Base-by-base conservation (phyloP, 2,329 filamentous ascomycete genomes). In the Hymenoscyphus salicellus region DNA sequence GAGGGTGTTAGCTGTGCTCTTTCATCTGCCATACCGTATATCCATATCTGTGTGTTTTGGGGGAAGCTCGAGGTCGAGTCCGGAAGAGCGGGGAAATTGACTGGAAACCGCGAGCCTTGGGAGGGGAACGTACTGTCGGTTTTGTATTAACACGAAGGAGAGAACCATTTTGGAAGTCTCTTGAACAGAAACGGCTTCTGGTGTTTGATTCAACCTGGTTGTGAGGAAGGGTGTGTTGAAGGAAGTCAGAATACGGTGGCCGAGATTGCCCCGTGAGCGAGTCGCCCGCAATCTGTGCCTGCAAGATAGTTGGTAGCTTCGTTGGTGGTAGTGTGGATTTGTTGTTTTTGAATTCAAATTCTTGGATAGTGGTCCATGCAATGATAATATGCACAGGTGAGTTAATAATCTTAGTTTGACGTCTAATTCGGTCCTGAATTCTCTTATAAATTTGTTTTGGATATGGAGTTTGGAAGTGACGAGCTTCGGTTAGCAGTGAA, bases 91-190 rank as follows among this genome's bases (percentile, higher is more conserved):
- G 57, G 32, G 49, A n/a, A 14, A 2, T 20, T 16, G 60, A 36
- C 1, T n/a, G 23, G 46, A 17, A 23, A 63, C n/a, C 5, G 46
- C 36, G 62, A 32, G 36, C 55, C 23, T 49, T 20, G 60, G 49
- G 63, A 60, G 38, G 20, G 41, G 32, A 16, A 74, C 80, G 56
- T 78, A 94, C 91, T 96, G 92, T 72, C 92, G 87, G 77, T 96
- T 96, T 76, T 96, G 92, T 63, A 96, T 93, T 69, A 96, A 82
- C 70, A 96, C 94, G 75, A 96, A 96, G 62, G 92, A 96, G 72
- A 96, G 86, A 77, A 95, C 74, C 74, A 76, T 76, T 55, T 65
- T 75, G 33, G 55, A 52, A 11, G 33, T 7, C 1, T 30, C 16
- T 14, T 46, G 55, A 49, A 32, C 36, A 38, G 36, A 14, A 38